These are phyloP conservation scores for Ophiostoma quercus DNA, from an alignment of 2,329 filamentous ascomycete species.

Conservation along the genomic window DNA sequence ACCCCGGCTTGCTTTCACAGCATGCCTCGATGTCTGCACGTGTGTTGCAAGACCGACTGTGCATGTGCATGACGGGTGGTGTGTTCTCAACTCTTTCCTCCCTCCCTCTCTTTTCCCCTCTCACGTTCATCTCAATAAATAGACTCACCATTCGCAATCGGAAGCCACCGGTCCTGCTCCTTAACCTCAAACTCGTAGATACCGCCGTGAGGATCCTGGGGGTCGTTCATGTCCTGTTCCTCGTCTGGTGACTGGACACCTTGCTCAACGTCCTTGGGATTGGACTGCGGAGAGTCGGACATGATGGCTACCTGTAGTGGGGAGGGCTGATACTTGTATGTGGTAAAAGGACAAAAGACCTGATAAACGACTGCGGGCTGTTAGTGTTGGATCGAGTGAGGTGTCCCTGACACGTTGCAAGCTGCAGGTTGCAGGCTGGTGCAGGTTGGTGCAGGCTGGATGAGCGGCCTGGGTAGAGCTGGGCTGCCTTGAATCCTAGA, in stretches of 20 bases:
- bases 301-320: constrained; percentile 76
- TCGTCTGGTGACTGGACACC: constrained; percentile 89
- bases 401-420: constrained; percentile 60
- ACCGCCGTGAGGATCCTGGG: constrained; percentile 69
- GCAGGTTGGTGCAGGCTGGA: constrained; percentile 34
- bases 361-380: background rate
- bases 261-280: constrained; percentile 92
- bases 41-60: constrained; percentile 1
- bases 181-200: constrained; percentile 97
- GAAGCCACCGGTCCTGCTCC: constrained; percentile 98
- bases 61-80: background rate
- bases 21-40: background rate
- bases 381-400: constrained; percentile 38
- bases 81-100: background rate
- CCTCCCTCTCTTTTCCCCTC: background rate
- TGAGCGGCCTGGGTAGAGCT: background rate
- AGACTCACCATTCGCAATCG: constrained; percentile 98
- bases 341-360: background rate
- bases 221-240: constrained; percentile 89
- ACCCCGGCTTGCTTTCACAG: background rate
- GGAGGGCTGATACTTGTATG: constrained; percentile 47
- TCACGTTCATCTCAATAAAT: background rate
- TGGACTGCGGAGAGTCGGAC: constrained; percentile 81
- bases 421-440: constrained; percentile 28
- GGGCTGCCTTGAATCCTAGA: background rate